Base-by-base conservation (phyloP, 192 early-diverging fungal species). In the Spinellus fusiger region DNA sequence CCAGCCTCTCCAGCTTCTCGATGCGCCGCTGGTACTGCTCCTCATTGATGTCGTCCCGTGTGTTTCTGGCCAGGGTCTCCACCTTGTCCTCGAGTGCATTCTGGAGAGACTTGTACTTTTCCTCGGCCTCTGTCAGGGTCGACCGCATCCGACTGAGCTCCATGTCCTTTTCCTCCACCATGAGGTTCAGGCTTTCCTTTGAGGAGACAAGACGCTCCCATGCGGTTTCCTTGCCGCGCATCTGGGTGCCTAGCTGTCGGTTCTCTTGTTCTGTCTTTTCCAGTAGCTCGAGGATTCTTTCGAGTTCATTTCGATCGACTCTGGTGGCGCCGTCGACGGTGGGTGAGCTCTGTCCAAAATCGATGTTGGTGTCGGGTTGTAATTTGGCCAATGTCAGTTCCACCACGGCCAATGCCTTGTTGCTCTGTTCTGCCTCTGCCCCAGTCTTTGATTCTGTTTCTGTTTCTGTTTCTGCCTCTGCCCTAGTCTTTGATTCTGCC, bases 201-300 rank as follows among this genome's bases (percentile, higher is more conserved):
- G 57, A 50, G 3, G 65, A 55, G 10, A 67, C 49, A 0, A 67
- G 52, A 3, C 65, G 37, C 15, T 67, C 65, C 49, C 49, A 67
- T 13, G 65, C 58, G 1, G 49, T 51, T 10, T 67, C 65, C 26
- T 67, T 67, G 4, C 25, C n/a, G 7, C 53, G 37, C 57, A 67
- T 61, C 18, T 67, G 56, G 4, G 9, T n/a, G 0, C 16, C 13
- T 2, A 67, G 37, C 1, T 13, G 0, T 0, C 44, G 40, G n/a
- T 54, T 53, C 33, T 67, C 65, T 22, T 52, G 47, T 18, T 61
- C 34, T 15, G 51, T 51, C 25, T 61, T 67, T 28, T 67, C 37
- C 7, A 67, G 23, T 27, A 61, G 13, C 6, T 67, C 58, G n/a
- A 53, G 40, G 3, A 67, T 27, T n/a, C 59, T 29, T n/a, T 61